These are phyloP conservation scores for Ophiosphaerella narmari DNA, from an alignment of 2,329 filamentous ascomycete species.

Conservation along the genomic window DNA sequence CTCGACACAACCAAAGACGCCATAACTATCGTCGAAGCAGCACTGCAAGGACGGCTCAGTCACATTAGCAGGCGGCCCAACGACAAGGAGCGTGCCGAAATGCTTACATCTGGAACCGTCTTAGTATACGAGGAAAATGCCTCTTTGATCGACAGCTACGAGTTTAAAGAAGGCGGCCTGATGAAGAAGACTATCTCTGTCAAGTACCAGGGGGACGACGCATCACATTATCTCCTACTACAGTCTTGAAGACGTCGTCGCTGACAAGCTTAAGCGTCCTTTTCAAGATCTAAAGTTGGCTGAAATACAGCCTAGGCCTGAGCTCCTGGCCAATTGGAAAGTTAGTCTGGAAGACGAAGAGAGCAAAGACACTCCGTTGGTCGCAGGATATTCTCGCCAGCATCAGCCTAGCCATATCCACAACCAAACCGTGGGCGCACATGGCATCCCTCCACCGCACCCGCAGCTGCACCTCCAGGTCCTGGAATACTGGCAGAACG, in stretches of 20 bases:
- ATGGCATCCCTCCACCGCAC: too few relatives aligned
- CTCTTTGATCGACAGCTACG: constrained; percentile 86
- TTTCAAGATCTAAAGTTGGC: constrained; percentile 40
- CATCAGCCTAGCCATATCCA: constrained; percentile 35
- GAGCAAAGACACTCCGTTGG: constrained; percentile 39
- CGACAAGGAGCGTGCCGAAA: constrained; percentile 75
- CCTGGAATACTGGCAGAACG: too few relatives aligned
- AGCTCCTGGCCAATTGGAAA: constrained; percentile 43
- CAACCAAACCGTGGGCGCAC: too few relatives aligned
- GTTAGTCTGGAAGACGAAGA: constrained; percentile 45
- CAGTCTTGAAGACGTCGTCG: constrained; percentile 74
- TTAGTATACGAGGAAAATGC: constrained; percentile 93
- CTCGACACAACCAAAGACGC: constrained; percentile 75
- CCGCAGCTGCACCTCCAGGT: too few relatives aligned
- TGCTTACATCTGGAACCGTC: constrained; percentile 83
- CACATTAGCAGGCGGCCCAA: constrained; percentile 85
- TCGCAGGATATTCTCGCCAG: constrained; percentile 34
- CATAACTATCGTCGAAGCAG: constrained; percentile 78
- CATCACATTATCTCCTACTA: constrained; percentile 93
- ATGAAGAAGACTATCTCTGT: constrained; percentile 95
- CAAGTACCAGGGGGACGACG: constrained; percentile 70
- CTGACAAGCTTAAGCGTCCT: constrained; percentile 42
- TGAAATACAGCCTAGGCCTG: constrained; percentile 41
- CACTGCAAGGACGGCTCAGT: constrained; percentile 69
- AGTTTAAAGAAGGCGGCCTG: constrained; percentile 79